A percentile compares a stretch with the other conserved stretches of the same genome.
Conservation (phyloP, 495 filamentous ascomycete genomes). For the Penicillium bialowiezense region DNA sequence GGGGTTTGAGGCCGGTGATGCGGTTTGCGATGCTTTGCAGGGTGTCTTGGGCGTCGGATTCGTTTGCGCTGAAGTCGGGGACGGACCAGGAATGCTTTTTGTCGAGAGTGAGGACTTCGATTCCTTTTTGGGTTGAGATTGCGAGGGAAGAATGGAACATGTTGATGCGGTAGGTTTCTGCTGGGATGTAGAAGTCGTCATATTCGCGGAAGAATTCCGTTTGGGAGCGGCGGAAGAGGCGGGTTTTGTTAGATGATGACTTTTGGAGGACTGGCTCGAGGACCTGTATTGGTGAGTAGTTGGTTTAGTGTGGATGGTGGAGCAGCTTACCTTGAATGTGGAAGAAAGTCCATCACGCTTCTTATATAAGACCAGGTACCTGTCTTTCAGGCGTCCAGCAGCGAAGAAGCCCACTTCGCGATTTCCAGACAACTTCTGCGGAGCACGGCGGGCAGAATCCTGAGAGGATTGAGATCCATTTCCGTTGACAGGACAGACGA, state of each 20-base stretch:
- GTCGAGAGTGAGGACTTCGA: slow-evolving; percentile 94
- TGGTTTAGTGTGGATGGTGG: neutral
- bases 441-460: slow-evolving; percentile 69
- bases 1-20: slow-evolving; percentile 73
- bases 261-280: slow-evolving; percentile 95
- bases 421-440: slow-evolving; percentile 82
- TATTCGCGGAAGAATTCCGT: slow-evolving; percentile 98
- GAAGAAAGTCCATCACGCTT: slow-evolving; percentile 87
- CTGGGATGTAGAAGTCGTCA: slow-evolving; percentile 97
- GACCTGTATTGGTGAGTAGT: slow-evolving; percentile 42
- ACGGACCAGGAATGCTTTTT: slow-evolving; percentile 92
- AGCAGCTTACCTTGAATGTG: slow-evolving; percentile 68
- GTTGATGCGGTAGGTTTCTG: slow-evolving; percentile 93
- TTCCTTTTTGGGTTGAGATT: slow-evolving; percentile 85
- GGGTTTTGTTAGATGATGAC: slow-evolving; percentile 50
- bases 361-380: slow-evolving; percentile 92
- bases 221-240: slow-evolving; percentile 66
- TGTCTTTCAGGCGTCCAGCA: slow-evolving; percentile 93
- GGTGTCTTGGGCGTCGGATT: slow-evolving; percentile 54
- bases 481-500: slow-evolving; percentile 72
- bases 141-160: slow-evolving; percentile 92
- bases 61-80: slow-evolving; percentile 66
- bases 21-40: slow-evolving; percentile 77
- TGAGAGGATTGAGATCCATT: slow-evolving; percentile 48
- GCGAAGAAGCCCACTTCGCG: slow-evolving; percentile 96